Conservation (phyloP, 306 rosid species). For the Castanopsis chinensis region DNA sequence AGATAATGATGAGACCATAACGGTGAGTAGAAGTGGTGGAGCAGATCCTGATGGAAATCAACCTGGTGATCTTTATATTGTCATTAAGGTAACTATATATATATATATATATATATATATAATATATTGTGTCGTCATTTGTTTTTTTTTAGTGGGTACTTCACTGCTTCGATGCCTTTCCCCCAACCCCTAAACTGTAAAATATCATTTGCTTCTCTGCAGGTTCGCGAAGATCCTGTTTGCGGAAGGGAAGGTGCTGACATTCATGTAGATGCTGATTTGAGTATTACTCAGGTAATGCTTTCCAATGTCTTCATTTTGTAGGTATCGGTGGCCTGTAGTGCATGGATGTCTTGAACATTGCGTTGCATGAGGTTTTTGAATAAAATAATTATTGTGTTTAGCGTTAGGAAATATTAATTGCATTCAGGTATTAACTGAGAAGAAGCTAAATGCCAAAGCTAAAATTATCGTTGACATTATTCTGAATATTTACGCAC, state of each 20-base stretch:
- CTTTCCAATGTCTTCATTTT: neutral
- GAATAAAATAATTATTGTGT: neutral
- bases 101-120: no score
- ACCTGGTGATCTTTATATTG: no score
- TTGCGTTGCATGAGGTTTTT: neutral
- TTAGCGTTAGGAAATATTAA: neutral
- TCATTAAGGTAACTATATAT: neutral
- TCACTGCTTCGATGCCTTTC: no score
- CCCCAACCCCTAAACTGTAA: neutral
- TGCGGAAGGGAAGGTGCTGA: constrained; percentile 87
- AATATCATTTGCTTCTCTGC: constrained; percentile 7
- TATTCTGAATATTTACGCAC: no score
- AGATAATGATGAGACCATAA: no score
- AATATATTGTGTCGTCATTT: no score
- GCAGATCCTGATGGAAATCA: no score
- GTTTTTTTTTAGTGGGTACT: no score
- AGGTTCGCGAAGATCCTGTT: constrained; percentile 91
- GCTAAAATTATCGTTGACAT: no score
- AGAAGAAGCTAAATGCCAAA: no score
- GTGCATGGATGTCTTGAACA: neutral
- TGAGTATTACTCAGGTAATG: constrained; percentile 82
- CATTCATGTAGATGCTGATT: constrained; percentile 81
- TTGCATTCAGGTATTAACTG: no score
- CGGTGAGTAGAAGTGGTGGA: no score
- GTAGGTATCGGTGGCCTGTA: neutral